These are phyloP conservation scores for Trichosporon ovoides DNA, from an alignment of 1,284 basidiomycete species.

Conservation along the genomic window DNA sequence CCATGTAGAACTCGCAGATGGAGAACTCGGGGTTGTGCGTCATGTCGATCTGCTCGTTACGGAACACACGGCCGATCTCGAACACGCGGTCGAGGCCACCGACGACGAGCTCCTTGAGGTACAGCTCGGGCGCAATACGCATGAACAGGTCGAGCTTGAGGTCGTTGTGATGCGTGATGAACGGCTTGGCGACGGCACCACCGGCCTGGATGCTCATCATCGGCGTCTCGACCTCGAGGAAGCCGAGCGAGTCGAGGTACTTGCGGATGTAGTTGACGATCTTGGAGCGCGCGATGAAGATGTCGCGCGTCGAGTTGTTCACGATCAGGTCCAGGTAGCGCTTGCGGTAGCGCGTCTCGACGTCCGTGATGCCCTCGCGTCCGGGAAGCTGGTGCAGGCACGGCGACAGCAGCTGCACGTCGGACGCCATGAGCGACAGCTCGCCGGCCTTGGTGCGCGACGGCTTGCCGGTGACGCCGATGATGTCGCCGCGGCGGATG, in stretches of 20 bases:
- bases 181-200: conserved; percentile 97
- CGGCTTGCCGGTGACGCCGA: conserved; percentile 84
- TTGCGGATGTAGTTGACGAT: conserved; percentile 88
- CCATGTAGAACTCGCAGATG: conserved; percentile 99
- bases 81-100: conserved; percentile 96
- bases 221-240: conserved; percentile 98
- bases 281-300: conserved; percentile 83
- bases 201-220: conserved; percentile 98
- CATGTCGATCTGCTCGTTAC: conserved; percentile 97
- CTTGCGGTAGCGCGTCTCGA: conserved; percentile 97
- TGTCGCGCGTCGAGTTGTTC: conserved; percentile 81
- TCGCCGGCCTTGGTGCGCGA: conserved; percentile 95
- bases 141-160: conserved; percentile 96
- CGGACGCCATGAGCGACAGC: conserved; percentile 77
- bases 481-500: conserved; percentile 92
- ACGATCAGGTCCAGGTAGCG: conserved; percentile 97
- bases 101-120: conserved; percentile 95
- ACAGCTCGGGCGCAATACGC: conserved; percentile 95
- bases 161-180: conserved; percentile 98
- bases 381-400: conserved; percentile 95
- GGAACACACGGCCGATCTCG: conserved; percentile 96
- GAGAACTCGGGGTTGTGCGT: conserved; percentile 98
- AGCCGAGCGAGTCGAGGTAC: conserved; percentile 86
- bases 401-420: conserved; percentile 85
- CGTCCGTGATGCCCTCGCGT: conserved; percentile 78